These are phyloP conservation scores for Ascocoryne sarcoides DNA, from an alignment of 2,329 filamentous ascomycete species.

Conservation along the genomic window DNA sequence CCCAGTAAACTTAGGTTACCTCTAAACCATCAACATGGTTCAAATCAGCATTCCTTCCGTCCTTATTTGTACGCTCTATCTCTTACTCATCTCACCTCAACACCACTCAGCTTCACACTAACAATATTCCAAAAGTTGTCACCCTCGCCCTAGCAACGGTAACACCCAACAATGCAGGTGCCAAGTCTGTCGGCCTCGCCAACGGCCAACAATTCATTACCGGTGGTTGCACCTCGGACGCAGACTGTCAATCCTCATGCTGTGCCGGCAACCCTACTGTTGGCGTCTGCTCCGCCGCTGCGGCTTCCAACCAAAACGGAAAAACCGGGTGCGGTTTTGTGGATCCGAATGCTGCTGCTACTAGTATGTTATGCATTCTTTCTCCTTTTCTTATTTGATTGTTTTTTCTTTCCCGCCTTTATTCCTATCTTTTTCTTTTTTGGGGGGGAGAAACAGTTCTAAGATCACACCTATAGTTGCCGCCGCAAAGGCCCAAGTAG, in stretches of 20 bases:
- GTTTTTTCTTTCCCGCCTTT: too few species aligned
- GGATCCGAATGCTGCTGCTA: constrained; percentile 28
- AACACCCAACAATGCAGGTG: constrained; percentile 29
- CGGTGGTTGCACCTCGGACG: constrained; percentile 30
- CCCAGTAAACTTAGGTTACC: too few species aligned
- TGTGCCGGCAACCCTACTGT: constrained; percentile 26
- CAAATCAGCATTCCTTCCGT: background rate
- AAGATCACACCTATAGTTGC: constrained; percentile 1
- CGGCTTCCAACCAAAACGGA: constrained; percentile 30
- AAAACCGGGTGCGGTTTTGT: constrained; percentile 32
- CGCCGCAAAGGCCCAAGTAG: constrained; percentile 18
- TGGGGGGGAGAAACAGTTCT: background rate
- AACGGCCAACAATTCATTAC: constrained; percentile 32
- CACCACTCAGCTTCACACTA: too few species aligned
- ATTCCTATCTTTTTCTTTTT: background rate
- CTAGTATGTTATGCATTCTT: constrained; percentile 4
- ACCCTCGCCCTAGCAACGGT: constrained; percentile 26
- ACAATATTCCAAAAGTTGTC: constrained; percentile 21
- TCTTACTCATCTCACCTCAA: too few species aligned
- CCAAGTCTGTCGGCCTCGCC: constrained; percentile 30
- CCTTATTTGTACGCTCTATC: background rate
- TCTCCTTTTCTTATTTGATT: too few species aligned
- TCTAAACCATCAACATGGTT: background rate
- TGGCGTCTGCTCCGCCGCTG: constrained; percentile 31
- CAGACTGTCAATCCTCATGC: constrained; percentile 29